Evolutionary conservation across 352 stramenopile genomes (phyloP).

Genomic region (Sclerospora graminicola): DNA sequence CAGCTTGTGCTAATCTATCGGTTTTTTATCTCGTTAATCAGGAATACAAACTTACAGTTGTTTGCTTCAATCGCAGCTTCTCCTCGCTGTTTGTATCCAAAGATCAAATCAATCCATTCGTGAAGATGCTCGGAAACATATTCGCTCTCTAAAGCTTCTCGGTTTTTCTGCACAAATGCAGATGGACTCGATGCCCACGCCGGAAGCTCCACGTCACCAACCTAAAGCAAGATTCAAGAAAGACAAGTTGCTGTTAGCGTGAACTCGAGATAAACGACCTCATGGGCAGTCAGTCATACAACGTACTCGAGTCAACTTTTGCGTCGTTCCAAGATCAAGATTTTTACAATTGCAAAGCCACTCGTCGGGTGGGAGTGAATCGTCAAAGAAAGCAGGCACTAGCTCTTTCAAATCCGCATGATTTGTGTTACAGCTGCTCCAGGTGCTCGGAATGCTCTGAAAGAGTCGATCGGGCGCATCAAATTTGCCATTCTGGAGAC

Average conservation of each 20-base stretch:
- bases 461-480: slow-evolving; percentile 98
- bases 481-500: slow-evolving; percentile 97
- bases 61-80: slow-evolving; percentile 62
- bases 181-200: slow-evolving; percentile 87
- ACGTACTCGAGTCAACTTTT: slow-evolving; percentile 75
- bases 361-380: slow-evolving; percentile 62
- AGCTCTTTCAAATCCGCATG: slow-evolving; percentile 98
- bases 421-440: slow-evolving; percentile 77
- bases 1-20: too few species aligned
- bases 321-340: slow-evolving; percentile 92
- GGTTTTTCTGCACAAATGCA: slow-evolving; percentile 65
- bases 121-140: slow-evolving; percentile 64
- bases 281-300: too few species aligned
- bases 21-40: too few species aligned
- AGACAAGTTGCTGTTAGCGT: neutral
- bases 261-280: too few species aligned
- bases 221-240: slow-evolving; percentile 16
- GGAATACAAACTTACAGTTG: slow-evolving; percentile 45
- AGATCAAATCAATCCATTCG: slow-evolving; percentile 82
- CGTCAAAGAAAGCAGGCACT: slow-evolving; percentile 97
- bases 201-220: slow-evolving; percentile 93
- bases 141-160: slow-evolving; percentile 66
- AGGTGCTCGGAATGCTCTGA: slow-evolving; percentile 88
- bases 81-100: slow-evolving; percentile 67
- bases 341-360: slow-evolving; percentile 96